Conservation (phyloP, 371 early-diverging fungal species). For the Coemansia sp. region DNA sequence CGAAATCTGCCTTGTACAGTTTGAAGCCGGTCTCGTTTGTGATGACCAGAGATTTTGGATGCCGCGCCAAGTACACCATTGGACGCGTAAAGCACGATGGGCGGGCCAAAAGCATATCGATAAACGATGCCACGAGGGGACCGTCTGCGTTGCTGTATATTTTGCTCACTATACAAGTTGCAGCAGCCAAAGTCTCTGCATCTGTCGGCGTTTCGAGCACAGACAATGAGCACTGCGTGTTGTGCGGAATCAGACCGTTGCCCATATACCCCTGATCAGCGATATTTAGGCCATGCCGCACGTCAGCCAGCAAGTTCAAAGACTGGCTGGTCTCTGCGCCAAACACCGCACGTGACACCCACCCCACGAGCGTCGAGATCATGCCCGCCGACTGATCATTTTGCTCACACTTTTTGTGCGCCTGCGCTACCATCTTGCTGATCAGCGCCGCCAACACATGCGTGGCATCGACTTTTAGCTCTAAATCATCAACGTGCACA, state of each 20-base stretch:
- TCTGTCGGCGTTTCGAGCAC: constrained; percentile 25
- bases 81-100: constrained; percentile 46
- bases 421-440: constrained; percentile 36
- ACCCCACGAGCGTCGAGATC: neutral
- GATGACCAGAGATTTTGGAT: constrained; percentile 27
- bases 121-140: constrained; percentile 29
- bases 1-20: constrained; percentile 41
- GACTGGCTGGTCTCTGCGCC: constrained; percentile 11
- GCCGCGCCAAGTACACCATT: constrained; percentile 25
- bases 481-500: neutral
- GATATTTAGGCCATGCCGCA: constrained; percentile 30
- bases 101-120: constrained; percentile 25
- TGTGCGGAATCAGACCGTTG: constrained; percentile 40
- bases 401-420: constrained; percentile 27
- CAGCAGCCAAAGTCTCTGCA: constrained; percentile 17
- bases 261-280: constrained; percentile 32
- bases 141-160: constrained; percentile 29
- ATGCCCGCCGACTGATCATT: neutral
- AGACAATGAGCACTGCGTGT: constrained; percentile 19
- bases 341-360: neutral
- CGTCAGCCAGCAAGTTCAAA: constrained; percentile 27
- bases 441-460: constrained; percentile 36
- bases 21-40: constrained; percentile 40
- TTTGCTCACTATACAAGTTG: constrained; percentile 6
- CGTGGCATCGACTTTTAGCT: neutral